Base-by-base conservation (phyloP, 805 yeast species). In the Brettanomyces nanus region DNA sequence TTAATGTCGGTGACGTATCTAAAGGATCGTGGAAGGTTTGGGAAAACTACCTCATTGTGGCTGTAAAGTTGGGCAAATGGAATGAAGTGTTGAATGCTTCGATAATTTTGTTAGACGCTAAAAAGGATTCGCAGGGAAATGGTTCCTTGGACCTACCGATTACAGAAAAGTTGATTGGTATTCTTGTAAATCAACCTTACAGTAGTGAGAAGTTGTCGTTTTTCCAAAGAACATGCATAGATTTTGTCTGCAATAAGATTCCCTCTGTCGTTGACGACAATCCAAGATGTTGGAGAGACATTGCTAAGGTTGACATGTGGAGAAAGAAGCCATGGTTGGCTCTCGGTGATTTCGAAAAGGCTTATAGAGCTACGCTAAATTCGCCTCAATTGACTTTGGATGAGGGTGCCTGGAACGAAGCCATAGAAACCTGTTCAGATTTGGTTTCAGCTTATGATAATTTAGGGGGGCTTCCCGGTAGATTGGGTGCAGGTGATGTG, bases 261-360 rank as follows among this genome's bases (percentile, higher is more conserved):
- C 95, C 95, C 1, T 52, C 68, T 11, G 77, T 84, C 6, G 75
- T 84, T 36, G 80, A 79, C n/a, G 66, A 75, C 10, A 72, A 76
- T 29, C 66, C 82, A 0, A 69, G 85, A 49, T 65, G 83, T 40
- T 89, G 95, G 95, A 73, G 85, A 53, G 60, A 85, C 5, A 80
- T 85, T n/a, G 83, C 95, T 3, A 73, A 74, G 48, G 95, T 86
- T 11, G 89, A 87, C 52, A 52, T 83, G 7, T 90, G 97, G 97
- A 73, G 90, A 51, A 68, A 69, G 27, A 75, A 73, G 49, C 95
- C 96, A 13, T 87, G 97, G 95, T 72, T 75, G 4, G 83, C 95
- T 0, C 65, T 92, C 37, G 92, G 80, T 22, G 78, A 86, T 49
- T 80, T 82, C 49, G 96, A 87, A 51, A 85, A 82, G 57, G 95